Percentiles rank a stretch among this genome's conserved stretches.
Conservation (phyloP, 2,329 filamentous ascomycete species). For the Penicillium sp. region DNA sequence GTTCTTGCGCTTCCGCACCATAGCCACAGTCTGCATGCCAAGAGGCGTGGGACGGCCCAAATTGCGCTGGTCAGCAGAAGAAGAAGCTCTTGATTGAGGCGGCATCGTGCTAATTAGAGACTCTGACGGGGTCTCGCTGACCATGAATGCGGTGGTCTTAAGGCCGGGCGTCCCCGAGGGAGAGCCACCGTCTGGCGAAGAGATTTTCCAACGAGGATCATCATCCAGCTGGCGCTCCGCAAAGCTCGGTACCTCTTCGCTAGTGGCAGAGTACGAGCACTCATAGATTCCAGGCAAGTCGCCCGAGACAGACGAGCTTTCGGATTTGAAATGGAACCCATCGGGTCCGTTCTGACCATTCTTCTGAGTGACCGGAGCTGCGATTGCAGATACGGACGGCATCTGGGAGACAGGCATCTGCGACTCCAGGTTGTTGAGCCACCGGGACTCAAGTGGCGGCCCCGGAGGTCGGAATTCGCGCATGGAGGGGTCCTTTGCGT, state of each 20-base stretch:
- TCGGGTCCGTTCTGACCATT: constrained; percentile 24
- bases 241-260: constrained; percentile 29
- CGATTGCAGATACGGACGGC: constrained; percentile 23
- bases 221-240: constrained; percentile 32
- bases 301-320: constrained; percentile 37
- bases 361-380: constrained; percentile 16
- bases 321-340: constrained; percentile 30
- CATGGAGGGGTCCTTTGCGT: constrained; percentile 20
- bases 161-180: constrained; percentile 20
- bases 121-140: constrained; percentile 34
- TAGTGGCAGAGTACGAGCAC: constrained; percentile 31
- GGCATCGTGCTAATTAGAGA: constrained; percentile 25
- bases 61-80: constrained; percentile 23
- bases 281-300: constrained; percentile 34
- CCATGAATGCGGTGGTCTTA: constrained; percentile 34
- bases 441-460: constrained; percentile 33
- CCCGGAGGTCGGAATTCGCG: constrained; percentile 25
- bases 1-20: constrained; percentile 37
- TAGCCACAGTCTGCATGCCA: constrained; percentile 29
- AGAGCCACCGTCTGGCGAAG: constrained; percentile 23
- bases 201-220: constrained; percentile 28
- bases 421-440: constrained; percentile 33
- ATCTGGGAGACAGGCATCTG: constrained; percentile 31
- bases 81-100: constrained; percentile 23
- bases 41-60: constrained; percentile 29